Percentiles rank a stretch among this genome's conserved stretches.
These are phyloP conservation scores for Seiridium unicorne DNA, from an alignment of 2,329 filamentous ascomycete genomes.

Conservation along the genomic window DNA sequence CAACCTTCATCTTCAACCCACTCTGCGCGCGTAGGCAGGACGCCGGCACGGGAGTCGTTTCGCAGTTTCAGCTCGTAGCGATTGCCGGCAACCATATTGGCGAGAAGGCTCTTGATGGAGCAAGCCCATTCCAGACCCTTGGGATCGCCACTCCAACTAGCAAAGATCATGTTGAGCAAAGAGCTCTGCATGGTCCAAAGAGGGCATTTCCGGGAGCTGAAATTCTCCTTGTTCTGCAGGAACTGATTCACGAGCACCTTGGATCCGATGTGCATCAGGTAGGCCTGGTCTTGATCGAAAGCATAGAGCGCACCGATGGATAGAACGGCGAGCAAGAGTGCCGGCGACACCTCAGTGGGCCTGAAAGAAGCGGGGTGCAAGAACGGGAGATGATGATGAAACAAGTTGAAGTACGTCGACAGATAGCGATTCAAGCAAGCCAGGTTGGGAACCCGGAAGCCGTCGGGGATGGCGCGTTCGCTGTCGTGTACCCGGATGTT, in stretches of 20 bases:
- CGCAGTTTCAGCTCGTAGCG: conserved; percentile 94
- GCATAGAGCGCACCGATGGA: conserved; percentile 96
- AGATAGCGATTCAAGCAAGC: conserved; percentile 86
- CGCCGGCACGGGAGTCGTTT: conserved; percentile 78
- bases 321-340: conserved; percentile 82
- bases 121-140: conserved; percentile 98
- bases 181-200: conserved; percentile 98
- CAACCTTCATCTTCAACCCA: conserved; percentile 98
- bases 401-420: conserved; percentile 93
- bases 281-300: conserved; percentile 95
- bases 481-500: conserved; percentile 80
- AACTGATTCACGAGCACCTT: conserved; percentile 98
- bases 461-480: conserved; percentile 80
- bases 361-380: conserved; percentile 89
- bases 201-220: conserved; percentile 95
- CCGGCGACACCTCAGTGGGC: conserved; percentile 75
- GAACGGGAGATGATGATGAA: conserved; percentile 96
- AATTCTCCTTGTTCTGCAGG: conserved; percentile 96
- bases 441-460: conserved; percentile 82
- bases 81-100: conserved; percentile 98
- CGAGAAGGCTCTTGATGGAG: conserved; percentile 95
- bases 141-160: conserved; percentile 97
- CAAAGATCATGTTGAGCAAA: conserved; percentile 96
- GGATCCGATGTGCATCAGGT: conserved; percentile 94
- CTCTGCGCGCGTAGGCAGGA: conserved; percentile 75